Evolutionary conservation across 306 rosid genomes (phyloP).

Genomic region (Phaseolus lunatus): DNA sequence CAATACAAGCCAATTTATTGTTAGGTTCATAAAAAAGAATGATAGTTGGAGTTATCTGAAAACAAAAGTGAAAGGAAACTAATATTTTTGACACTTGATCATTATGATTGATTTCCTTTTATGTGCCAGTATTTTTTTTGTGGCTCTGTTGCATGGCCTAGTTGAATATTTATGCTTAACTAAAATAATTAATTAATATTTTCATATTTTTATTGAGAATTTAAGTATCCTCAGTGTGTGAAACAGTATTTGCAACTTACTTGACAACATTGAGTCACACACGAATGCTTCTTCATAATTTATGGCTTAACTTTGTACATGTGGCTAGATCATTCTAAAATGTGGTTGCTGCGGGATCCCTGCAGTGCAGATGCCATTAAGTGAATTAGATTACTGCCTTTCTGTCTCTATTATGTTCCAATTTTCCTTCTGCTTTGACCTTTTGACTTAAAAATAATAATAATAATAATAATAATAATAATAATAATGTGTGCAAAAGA

Average conservation of each 20-base stretch:
- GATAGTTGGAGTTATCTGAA: slow-evolving; percentile 7
- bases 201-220: neutral
- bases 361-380: slow-evolving; percentile 9
- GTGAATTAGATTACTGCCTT: neutral
- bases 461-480: neutral
- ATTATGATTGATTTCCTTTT: neutral
- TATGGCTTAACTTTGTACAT: slow-evolving; percentile 16
- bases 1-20: slow-evolving; percentile 18
- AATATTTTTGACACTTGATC: neutral
- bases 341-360: slow-evolving; percentile 22
- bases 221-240: neutral
- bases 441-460: neutral
- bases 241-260: neutral
- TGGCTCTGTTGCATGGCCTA: slow-evolving; percentile 5
- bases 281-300: neutral
- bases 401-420: neutral
- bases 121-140: neutral
- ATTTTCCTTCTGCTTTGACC: neutral
- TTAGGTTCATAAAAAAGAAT: neutral
- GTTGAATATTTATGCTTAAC: slow-evolving; percentile 4
- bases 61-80: slow-evolving; percentile 16
- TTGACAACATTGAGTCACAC: neutral
- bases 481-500: neutral
- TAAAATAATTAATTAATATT: neutral
- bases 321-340: neutral